Evolutionary conservation across 495 filamentous ascomycete species (phyloP).

Genomic region (Pyrenopolyporus hunteri): DNA sequence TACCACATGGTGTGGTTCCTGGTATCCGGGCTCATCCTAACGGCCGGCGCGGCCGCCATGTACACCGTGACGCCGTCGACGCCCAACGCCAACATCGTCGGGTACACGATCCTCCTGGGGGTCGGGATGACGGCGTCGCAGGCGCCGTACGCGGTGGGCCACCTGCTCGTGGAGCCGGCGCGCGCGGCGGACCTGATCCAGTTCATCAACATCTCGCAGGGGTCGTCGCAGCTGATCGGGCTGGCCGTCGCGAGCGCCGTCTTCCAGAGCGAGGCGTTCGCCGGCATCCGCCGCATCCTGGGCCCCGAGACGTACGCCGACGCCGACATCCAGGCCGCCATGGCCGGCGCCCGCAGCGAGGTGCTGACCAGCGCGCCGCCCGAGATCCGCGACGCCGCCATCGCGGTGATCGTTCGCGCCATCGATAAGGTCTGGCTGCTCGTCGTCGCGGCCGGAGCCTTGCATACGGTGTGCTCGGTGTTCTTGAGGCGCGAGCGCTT

Average conservation of each 20-base stretch:
- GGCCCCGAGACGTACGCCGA: slow-evolving; percentile 29
- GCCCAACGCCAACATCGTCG: slow-evolving; percentile 52
- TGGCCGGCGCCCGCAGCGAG: slow-evolving; percentile 49
- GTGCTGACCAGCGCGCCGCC: slow-evolving; percentile 45
- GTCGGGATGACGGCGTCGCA: slow-evolving; percentile 58
- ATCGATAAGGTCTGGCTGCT: slow-evolving; percentile 57
- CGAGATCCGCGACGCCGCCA: slow-evolving; percentile 38
- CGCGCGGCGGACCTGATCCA: slow-evolving; percentile 51
- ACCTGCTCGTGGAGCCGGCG: slow-evolving; percentile 47
- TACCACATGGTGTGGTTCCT: slow-evolving; percentile 66
- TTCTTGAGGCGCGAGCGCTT: slow-evolving; percentile 54
- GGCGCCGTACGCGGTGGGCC: slow-evolving; percentile 57
- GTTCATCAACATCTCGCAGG: slow-evolving; percentile 60
- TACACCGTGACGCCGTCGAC: slow-evolving; percentile 46
- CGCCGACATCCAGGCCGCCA: slow-evolving; percentile 47
- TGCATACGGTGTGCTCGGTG: slow-evolving; percentile 47
- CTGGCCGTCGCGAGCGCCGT: slow-evolving; percentile 60
- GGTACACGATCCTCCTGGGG: slow-evolving; percentile 55
- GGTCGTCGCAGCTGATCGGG: slow-evolving; percentile 55
- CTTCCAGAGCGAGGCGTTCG: slow-evolving; percentile 54
- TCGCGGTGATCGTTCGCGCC: slow-evolving; percentile 52
- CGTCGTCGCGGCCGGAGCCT: slow-evolving; percentile 50
- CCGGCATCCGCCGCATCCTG: slow-evolving; percentile 39
- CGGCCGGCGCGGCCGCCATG: slow-evolving; percentile 57
- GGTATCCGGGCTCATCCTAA: slow-evolving; percentile 49